phyloP scores from a whole-genome alignment of 805 yeast species.

The Lipomyces starkeyi region DNA sequence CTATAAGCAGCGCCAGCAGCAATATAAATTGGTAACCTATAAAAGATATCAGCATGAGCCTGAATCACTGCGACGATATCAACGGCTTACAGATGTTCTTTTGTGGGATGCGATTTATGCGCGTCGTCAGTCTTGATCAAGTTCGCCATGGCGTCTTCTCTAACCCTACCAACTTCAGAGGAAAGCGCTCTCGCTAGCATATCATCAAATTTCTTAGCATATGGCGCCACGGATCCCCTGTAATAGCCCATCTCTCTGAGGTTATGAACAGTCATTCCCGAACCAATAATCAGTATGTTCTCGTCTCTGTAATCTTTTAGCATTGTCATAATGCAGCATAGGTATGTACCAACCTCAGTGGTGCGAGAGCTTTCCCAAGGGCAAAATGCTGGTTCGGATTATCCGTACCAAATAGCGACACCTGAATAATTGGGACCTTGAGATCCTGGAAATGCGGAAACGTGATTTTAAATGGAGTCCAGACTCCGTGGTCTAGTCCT shows the following conservation, averaged over 20 bases:
- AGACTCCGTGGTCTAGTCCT: conserved; percentile 82
- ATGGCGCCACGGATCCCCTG: conserved; percentile 50
- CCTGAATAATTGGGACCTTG: conserved; percentile 52
- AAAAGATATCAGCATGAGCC: neutral
- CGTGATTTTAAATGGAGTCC: conserved; percentile 54
- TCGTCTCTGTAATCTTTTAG: conserved; percentile 51
- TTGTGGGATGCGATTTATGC: conserved; percentile 69
- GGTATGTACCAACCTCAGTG: conserved; percentile 39
- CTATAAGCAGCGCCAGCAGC: conserved; percentile 59
- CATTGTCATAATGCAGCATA: neutral
- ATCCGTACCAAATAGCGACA: conserved; percentile 47
- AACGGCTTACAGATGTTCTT: conserved; percentile 62
- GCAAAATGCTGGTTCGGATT: conserved; percentile 53
- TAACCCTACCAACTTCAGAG: conserved; percentile 42
- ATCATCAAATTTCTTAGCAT: conserved; percentile 59
- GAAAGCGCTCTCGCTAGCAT: conserved; percentile 52
- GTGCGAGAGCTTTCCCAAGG: conserved; percentile 61
- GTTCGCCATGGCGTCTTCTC: conserved; percentile 50
- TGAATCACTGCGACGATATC: neutral
- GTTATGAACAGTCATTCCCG: conserved; percentile 85
- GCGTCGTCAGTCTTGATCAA: conserved; percentile 48
- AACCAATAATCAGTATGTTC: conserved; percentile 61
- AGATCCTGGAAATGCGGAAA: conserved; percentile 43
- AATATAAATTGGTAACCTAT: conserved; percentile 61
- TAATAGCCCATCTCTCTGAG: conserved; percentile 57